These are phyloP conservation scores for Aspergillus taichungensis DNA, from an alignment of 495 filamentous ascomycete species.

Conservation along the genomic window DNA sequence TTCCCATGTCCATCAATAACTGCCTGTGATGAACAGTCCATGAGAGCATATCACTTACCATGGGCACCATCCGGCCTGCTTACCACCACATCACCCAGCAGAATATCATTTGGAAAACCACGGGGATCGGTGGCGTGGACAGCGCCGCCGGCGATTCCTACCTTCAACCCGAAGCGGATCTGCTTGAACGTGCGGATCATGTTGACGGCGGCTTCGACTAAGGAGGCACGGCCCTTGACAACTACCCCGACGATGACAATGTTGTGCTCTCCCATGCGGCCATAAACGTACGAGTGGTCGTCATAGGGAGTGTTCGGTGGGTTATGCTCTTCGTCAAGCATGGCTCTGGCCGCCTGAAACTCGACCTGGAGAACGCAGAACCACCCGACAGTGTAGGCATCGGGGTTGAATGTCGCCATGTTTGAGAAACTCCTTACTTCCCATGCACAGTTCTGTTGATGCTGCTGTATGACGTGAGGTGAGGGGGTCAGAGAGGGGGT, in stretches of 20 bases:
- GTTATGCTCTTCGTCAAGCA: conserved; percentile 26
- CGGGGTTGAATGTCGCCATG: background rate
- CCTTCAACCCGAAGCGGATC: conserved; percentile 32
- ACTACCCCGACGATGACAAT: conserved; percentile 22
- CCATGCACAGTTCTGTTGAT: no score
- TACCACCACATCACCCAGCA: conserved; percentile 32
- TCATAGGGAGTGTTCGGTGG: conserved; percentile 9
- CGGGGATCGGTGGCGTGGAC: background rate
- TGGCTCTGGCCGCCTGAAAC: conserved; percentile 20
- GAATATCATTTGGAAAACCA: conserved; percentile 9
- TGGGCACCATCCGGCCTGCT: conserved; percentile 13
- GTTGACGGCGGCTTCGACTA: background rate
- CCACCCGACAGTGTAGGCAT: conserved; percentile 35
- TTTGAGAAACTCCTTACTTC: no score
- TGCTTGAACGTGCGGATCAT: conserved; percentile 26
- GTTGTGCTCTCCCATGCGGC: conserved; percentile 27
- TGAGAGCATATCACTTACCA: conserved; percentile 2
- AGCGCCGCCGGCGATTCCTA: conserved; percentile 35
- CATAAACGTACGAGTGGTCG: conserved; percentile 24
- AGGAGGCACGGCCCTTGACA: no score
- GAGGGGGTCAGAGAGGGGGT: no score
- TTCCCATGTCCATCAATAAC: background rate
- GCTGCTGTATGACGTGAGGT: no score
- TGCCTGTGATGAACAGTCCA: background rate
- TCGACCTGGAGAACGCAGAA: conserved; percentile 32